These are phyloP conservation scores for Linnemannia elongata DNA, from an alignment of 192 early-diverging fungal genomes.

Conservation along the genomic window DNA sequence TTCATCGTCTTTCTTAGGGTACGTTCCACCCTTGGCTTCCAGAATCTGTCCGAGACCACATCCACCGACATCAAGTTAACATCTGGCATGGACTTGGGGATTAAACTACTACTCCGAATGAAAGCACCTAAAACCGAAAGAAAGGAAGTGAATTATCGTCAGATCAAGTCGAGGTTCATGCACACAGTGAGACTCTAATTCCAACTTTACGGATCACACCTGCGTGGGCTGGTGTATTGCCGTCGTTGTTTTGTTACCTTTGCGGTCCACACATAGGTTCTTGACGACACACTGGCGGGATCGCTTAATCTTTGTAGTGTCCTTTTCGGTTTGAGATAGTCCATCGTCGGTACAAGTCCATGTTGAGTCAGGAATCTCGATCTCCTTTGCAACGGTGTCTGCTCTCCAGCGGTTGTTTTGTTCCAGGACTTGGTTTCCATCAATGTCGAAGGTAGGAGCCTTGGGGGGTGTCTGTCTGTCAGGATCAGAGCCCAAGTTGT, in stretches of 20 bases:
- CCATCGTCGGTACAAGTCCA: conserved; percentile 21
- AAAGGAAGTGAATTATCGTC: neutral
- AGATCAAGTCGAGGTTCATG: neutral
- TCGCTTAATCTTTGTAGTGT: neutral
- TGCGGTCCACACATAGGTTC: conserved; percentile 6
- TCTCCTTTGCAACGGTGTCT: neutral
- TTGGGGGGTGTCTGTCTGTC: neutral
- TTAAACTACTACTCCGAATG: neutral
- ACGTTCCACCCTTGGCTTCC: conserved; percentile 17
- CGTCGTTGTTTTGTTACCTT: neutral
- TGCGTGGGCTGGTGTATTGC: too few species aligned
- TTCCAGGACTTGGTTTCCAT: too few species aligned
- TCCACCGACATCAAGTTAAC: conserved; percentile 22
- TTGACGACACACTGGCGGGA: conserved; percentile 5
- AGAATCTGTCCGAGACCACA: neutral
- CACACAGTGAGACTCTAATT: neutral
- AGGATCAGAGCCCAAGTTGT: neutral
- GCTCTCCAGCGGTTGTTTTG: neutral
- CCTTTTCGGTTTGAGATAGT: neutral
- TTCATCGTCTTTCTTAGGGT: neutral
- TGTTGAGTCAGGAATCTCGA: conserved; percentile 2
- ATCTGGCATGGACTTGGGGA: neutral
- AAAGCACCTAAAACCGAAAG: conserved; percentile 8
- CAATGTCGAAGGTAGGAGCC: too few species aligned
- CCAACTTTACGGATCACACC: neutral